Base-by-base conservation (phyloP, 2,329 filamentous ascomycete genomes). In the Sporothrix humicola region DNA sequence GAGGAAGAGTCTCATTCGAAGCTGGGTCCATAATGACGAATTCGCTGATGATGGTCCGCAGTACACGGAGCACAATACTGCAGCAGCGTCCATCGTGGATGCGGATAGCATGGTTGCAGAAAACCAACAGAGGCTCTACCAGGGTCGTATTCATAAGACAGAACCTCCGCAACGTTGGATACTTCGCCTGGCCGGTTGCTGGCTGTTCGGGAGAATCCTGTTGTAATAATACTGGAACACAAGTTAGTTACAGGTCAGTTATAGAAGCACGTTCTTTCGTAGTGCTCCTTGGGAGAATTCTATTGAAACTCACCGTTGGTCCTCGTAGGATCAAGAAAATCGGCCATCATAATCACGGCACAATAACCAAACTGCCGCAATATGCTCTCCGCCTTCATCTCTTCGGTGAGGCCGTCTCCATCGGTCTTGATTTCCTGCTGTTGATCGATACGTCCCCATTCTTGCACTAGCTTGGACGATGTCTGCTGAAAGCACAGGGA, bases 311-410 rank as follows among this genome's bases (percentile, higher is more conserved):
- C 85, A 91, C 89, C 69, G 23, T 77, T 91, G 81, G 82, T 86
- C 83, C 89, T 85, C 68, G 87, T 86, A 15, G 94, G 93, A 80
- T 97, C 95, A 26, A 99, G 86, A 78, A 98, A 90, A 77, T 94
- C 93, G 8, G 94, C 93, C 76, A 98, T 92, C 87, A 98, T 94
- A 78, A 96, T 91, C 44, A 98, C 94, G 0, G 95, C 93, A 3
- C 94, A 94, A 81, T 97, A 96, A 0, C 95, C 98, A 69, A 98
- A 87, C 80, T 98, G 94, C 23, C 96, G 90, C 63, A 99, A 84
- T 44, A 99, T 97, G 79, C 95, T 98, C 81, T 99, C 96, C 7
- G 93, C 91, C 82, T 98, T 97, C 96, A 99, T 99, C 83, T 99
- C 96, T 77, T 98, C 94, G 0, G 93, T 93, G 71, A 99, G 84